Conservation (phyloP, 164 flowering plant species). For the Platanus orientalis region DNA sequence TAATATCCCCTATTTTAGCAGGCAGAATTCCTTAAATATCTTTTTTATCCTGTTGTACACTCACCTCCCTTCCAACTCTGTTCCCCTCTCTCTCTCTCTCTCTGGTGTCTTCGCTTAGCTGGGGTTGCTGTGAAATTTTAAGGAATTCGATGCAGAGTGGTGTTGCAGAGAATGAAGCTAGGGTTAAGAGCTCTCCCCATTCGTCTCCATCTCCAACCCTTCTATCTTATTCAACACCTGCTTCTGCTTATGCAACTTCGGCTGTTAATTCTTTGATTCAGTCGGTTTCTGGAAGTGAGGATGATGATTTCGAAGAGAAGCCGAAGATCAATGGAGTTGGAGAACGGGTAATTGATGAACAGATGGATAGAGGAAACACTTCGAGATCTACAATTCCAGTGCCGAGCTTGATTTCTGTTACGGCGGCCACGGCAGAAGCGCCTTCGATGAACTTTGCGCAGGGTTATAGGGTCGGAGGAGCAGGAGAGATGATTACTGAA, state of each 20-base stretch:
- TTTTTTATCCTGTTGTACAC: too few relatives aligned
- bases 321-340: background rate
- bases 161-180: slow-evolving; percentile 8
- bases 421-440: background rate
- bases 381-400: slow-evolving; percentile 2
- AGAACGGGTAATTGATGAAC: slow-evolving; percentile 3
- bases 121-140: background rate
- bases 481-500: background rate
- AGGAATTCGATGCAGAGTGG: slow-evolving; percentile 19
- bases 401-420: slow-evolving; percentile 12
- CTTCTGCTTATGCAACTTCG: background rate
- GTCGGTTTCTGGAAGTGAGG: background rate
- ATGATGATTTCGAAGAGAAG: slow-evolving; percentile 8
- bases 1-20: background rate
- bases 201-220: background rate
- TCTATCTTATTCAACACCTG: background rate
- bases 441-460: slow-evolving; percentile 2
- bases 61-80: background rate
- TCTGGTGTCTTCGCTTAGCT: too few relatives aligned
- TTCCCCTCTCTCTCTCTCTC: background rate
- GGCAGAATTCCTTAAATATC: too few relatives aligned
- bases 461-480: background rate
- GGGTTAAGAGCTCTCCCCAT: slow-evolving; percentile 5
- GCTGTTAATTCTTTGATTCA: slow-evolving; percentile 4
- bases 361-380: background rate